Conservation (phyloP, 352 stramenopile species). For the Pythium rishiriense region DNA sequence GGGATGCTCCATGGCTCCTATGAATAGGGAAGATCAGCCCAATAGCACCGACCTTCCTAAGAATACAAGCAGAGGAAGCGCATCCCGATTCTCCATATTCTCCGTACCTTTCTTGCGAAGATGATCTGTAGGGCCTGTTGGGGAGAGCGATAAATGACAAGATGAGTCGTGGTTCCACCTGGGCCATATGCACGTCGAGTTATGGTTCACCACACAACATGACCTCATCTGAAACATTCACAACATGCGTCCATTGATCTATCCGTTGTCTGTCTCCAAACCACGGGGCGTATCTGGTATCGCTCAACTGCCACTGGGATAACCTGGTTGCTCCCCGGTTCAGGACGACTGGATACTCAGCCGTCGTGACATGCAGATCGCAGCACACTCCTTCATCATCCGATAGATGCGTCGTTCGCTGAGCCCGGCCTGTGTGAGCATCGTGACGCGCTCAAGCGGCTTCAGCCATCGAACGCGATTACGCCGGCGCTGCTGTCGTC, state of each 20-base stretch:
- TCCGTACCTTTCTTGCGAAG: too few species aligned
- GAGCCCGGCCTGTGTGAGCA: conserved; percentile 44
- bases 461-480: conserved; percentile 29
- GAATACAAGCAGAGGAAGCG: neutral
- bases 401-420: conserved; percentile 55
- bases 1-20: neutral
- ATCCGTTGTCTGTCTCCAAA: too few species aligned
- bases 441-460: conserved; percentile 34
- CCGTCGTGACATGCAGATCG: conserved; percentile 52
- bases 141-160: too few species aligned
- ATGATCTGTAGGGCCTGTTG: too few species aligned
- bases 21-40: conserved; percentile 1
- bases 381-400: conserved; percentile 56
- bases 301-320: neutral
- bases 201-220: too few species aligned
- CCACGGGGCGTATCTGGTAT: too few species aligned
- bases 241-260: too few species aligned
- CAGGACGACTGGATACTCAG: conserved; percentile 21
- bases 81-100: neutral
- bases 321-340: neutral
- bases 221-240: too few species aligned
- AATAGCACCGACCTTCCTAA: neutral
- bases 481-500: conserved; percentile 14
- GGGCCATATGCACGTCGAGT: too few species aligned
- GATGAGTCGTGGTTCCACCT: too few species aligned